Base-by-base conservation (phyloP, 352 stramenopile species). In the Phytophthora agathidicida region DNA sequence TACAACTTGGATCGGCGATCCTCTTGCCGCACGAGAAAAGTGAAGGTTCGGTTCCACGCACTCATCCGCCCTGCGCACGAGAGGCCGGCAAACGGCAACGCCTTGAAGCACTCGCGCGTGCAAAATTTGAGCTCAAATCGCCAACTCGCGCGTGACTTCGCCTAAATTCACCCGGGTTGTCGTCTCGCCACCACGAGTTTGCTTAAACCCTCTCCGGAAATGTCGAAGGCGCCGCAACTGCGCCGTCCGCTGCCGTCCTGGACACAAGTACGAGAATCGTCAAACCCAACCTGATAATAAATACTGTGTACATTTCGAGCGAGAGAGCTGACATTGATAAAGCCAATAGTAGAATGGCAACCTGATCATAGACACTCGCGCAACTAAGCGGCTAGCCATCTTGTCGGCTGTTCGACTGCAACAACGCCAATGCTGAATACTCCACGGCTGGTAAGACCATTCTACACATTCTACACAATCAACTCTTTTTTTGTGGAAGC, bases 41-140 rank as follows among this genome's bases (percentile, higher is more conserved):
- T 57, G 54, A 57, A 64, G 28, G 36, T 64, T 57, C 45, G 45
- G 35, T 57, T 61, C 24, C 38, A 1, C 23, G 38, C 38, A 57
- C 32, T 31, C 31, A 51, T 38, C 54, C 28, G 13, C 7, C 50
- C 13, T 28, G n/a, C 22, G n/a, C 36, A 35, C 16, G 30, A 51
- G 30, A 38, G 24, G 30, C 14, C 30, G 24, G 35, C 38, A 35
- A 42, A 27, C 23, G 23, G 19, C 38, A 36, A 56, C 6, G 27
- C 17, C 14, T 64, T 58, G 46, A 57, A 57, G 30, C 37, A 19
- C 37, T 22, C 10, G 19, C 37, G 27, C 22, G 54, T 8, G 9
- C 24, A 54, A 60, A 60, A 36, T 41, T 48, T 24, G 39, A 43
- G 42, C 38, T 37, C 26, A 43, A 53, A 53, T 60, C 56, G 45